These are phyloP conservation scores for Fistulinella cinereoalba DNA, from an alignment of 1,284 basidiomycete species.

Conservation along the genomic window DNA sequence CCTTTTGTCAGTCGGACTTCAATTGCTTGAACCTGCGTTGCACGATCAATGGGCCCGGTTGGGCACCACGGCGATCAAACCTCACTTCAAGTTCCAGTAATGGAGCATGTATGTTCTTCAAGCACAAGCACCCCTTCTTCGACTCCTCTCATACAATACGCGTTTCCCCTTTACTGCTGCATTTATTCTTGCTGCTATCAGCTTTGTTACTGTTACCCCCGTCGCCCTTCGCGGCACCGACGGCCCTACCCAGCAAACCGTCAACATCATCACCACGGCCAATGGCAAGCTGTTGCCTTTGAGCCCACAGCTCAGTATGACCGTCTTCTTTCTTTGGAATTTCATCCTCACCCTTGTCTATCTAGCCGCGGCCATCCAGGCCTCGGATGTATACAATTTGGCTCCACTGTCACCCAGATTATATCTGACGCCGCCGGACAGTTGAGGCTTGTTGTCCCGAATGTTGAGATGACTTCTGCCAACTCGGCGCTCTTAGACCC, in stretches of 20 bases:
- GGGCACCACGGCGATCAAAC: no score
- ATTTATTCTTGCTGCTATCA: not conserved
- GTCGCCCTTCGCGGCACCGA: not conserved
- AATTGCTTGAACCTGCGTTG: no score
- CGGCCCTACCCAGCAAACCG: not conserved
- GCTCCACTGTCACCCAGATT: not conserved
- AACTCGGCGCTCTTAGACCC: not conserved
- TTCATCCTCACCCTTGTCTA: not conserved
- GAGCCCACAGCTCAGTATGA: not conserved
- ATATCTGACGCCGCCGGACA: not conserved
- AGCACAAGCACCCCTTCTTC: not conserved
- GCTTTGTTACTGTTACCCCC: not conserved
- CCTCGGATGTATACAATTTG: not conserved
- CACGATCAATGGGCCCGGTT: no score
- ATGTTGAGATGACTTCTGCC: not conserved
- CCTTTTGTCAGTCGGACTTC: no score
- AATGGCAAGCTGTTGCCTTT: not conserved
- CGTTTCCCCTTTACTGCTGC: not conserved
- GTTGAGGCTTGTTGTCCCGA: not conserved
- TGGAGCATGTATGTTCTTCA: no score
- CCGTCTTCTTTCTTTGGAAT: not conserved
- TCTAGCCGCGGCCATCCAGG: not conserved
- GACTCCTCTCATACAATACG: not conserved
- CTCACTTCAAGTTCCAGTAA: no score
- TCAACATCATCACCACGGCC: not conserved